These are phyloP conservation scores for Neoboletus magnificus DNA, from an alignment of 768 basidiomycete genomes.

Conservation along the genomic window DNA sequence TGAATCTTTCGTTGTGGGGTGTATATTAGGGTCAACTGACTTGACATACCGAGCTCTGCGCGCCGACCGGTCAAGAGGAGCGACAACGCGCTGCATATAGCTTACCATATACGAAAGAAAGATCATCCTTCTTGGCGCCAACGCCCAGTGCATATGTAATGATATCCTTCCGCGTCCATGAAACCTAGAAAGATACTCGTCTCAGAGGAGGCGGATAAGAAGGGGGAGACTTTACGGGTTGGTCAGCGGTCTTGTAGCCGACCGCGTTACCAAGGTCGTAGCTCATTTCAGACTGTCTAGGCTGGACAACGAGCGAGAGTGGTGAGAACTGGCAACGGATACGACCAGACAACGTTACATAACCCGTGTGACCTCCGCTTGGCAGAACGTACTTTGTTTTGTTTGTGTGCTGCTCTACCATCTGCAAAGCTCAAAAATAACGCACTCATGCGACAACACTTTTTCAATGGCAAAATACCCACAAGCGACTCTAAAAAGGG, in stretches of 20 bases:
- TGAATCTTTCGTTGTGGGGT: not conserved
- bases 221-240: constrained; percentile 43
- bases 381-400: not conserved
- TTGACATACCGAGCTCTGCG: constrained; percentile 49
- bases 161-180: constrained; percentile 83
- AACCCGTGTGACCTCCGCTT: not conserved
- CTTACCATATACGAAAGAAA: constrained; percentile 68
- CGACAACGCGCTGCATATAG: not conserved
- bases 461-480: no score
- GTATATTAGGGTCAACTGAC: not conserved
- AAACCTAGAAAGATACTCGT: constrained; percentile 44
- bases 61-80: not conserved
- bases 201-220: not conserved
- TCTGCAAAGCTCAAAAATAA: no score
- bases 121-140: constrained; percentile 75
- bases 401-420: no score
- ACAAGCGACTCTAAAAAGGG: no score
- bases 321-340: not conserved
- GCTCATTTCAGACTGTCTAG: constrained; percentile 35
- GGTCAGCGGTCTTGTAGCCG: constrained; percentile 50
- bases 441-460: no score
- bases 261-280: constrained; percentile 65
- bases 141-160: constrained; percentile 77
- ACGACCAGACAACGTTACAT: not conserved
- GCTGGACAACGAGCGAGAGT: not conserved